These are phyloP conservation scores for Globisporangium iwayamae DNA, from an alignment of 352 stramenopile species.

Conservation along the genomic window DNA sequence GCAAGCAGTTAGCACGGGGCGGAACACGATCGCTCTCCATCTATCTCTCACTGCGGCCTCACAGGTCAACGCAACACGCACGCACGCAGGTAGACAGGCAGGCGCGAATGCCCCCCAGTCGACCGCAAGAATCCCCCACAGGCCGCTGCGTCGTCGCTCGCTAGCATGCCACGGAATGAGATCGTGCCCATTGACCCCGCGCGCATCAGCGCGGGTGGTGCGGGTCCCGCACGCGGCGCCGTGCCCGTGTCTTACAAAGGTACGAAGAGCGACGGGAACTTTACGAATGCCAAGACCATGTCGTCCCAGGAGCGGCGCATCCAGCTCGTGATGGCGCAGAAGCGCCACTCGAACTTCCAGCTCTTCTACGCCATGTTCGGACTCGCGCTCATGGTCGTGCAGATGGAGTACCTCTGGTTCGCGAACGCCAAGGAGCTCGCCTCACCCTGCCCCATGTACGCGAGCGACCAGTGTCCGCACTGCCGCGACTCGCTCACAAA, in stretches of 20 bases:
- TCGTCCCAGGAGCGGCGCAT: conserved; percentile 52
- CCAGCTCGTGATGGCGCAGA: conserved; percentile 39
- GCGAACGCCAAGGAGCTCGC: conserved; percentile 46
- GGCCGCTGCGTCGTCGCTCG: conserved; percentile 1
- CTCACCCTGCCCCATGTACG: conserved; percentile 29
- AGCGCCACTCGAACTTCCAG: conserved; percentile 53
- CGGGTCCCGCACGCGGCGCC: conserved; percentile 5
- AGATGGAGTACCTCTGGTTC: conserved; percentile 73
- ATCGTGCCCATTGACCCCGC: conserved; percentile 43
- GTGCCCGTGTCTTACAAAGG: conserved; percentile 10
- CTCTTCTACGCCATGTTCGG: conserved; percentile 70
- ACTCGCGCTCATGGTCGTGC: conserved; percentile 67
- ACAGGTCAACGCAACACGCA: background rate
- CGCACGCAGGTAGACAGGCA: background rate
- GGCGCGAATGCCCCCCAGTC: conserved; percentile 1
- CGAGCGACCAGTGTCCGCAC: conserved; percentile 28
- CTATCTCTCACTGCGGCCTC: background rate
- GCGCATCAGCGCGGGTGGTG: background rate
- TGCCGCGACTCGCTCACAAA: conserved; percentile 30
- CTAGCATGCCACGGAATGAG: conserved; percentile 57
- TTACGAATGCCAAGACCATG: conserved; percentile 30
- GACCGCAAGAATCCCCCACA: background rate
- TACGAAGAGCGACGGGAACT: conserved; percentile 19
- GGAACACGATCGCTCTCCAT: background rate
- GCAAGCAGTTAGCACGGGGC: conserved; percentile 1